Conservation (phyloP, 331 rosid genomes). For the Arachis monticola region DNA sequence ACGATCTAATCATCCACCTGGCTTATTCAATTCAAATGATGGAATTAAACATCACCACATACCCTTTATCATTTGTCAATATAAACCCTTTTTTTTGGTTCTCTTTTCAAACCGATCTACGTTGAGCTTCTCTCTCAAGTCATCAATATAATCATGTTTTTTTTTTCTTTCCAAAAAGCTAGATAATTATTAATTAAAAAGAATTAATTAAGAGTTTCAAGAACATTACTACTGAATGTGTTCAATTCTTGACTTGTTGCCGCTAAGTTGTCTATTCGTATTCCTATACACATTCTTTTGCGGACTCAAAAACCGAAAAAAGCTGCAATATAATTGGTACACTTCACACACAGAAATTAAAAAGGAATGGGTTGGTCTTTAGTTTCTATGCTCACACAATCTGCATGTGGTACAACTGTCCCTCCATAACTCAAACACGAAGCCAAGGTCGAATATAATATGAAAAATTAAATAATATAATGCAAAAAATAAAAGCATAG, state of each 20-base stretch:
- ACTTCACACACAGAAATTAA: background rate
- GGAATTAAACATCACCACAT: background rate
- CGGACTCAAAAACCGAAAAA: background rate
- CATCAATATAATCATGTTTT: background rate
- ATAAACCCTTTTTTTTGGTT: background rate
- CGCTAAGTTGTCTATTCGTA: too few species aligned
- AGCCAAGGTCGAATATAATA: background rate
- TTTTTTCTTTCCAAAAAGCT: background rate
- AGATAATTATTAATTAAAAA: background rate
- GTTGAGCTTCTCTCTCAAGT: background rate
- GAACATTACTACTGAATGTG: too few species aligned
- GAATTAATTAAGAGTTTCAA: background rate
- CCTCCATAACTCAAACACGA: background rate
- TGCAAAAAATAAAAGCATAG: background rate
- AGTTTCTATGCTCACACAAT: background rate
- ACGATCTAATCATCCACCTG: background rate
- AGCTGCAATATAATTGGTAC: constrained; percentile 9
- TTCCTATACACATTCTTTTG: background rate
- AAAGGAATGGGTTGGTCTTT: background rate
- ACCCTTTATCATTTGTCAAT: background rate
- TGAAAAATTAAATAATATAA: background rate
- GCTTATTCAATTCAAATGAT: background rate
- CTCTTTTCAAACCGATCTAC: too few species aligned
- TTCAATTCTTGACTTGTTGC: background rate
- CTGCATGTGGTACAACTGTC: constrained; percentile 41